Evolutionary conservation across 257 asterid genomes (phyloP), one percentile per base, ranked within the genome.

Genomic region (Euphrasia confusa): DNA sequence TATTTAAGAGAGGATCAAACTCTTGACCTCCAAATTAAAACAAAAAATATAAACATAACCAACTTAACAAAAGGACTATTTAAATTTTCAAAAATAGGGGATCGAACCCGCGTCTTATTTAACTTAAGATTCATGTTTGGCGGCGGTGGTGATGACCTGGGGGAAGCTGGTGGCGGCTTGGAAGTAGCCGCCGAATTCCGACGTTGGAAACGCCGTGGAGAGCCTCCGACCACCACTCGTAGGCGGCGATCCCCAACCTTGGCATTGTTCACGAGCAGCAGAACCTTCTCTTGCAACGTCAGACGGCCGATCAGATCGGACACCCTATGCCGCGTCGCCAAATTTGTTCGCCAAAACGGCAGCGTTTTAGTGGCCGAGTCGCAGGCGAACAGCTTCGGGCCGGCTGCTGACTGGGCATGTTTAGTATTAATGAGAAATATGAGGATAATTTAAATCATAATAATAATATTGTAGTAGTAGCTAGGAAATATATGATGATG

Each of bases 221-320:
- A 21, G 97, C 97, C 78, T 89, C 97, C 55, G 97, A 89, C 97
- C 97, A 89, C 97, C 97, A 89, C 68, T 89, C 86, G 70, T 89
- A 89, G 1, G 77, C 78, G 62, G 68, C 71, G 60, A 89, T 75
- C 18, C 97, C 97, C 48, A 89, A 77, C 58, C 97, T 73, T 3
- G 83, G 94, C 94, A 58, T 57, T 74, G 76, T 75, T 83, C 48
- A 52, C 88, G 28, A 89, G 28, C 55, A 89, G 70, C 72, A 57
- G 69, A 4, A 86, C 84, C 75, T 89, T 89, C 77, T 89, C 97
- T 60, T 72, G 86, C 84, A 89, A 60, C 6, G 89, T 86, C 72
- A 89, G 45, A 6, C 91, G 75, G 9, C 81, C 81, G 49, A 89
- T 69, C 26, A 89, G 70, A 63, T 89, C 97, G 37, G 62, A 77